Evolutionary conservation across 2,329 filamentous ascomycete genomes (phyloP).

Genomic region (Dothiorella sarmentorum): DNA sequence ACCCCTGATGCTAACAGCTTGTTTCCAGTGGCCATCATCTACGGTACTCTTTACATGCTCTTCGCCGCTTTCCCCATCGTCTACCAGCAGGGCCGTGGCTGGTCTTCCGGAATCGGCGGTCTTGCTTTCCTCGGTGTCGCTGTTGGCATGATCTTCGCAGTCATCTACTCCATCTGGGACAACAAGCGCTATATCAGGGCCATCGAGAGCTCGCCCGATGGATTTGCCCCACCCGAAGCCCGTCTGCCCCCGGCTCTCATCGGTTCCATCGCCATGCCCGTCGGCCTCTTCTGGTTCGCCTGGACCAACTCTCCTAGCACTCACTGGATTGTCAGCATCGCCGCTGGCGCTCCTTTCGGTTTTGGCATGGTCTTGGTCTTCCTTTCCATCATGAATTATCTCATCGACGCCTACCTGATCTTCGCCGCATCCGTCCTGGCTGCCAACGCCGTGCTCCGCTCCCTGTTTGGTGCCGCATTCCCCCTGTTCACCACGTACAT

Average conservation of each 20-base stretch:
- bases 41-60: constrained; percentile 50
- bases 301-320: constrained; percentile 59
- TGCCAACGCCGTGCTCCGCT: constrained; percentile 46
- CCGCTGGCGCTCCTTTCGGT: constrained; percentile 49
- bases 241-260: constrained; percentile 18
- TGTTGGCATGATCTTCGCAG: constrained; percentile 40
- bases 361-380: constrained; percentile 34
- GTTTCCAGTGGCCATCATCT: constrained; percentile 46
- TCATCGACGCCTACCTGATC: constrained; percentile 61
- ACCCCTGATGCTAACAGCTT: too few relatives aligned
- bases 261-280: constrained; percentile 48
- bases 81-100: constrained; percentile 54
- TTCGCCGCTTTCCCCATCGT: constrained; percentile 55
- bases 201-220: constrained; percentile 37
- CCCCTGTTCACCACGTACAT: constrained; percentile 29
- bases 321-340: constrained; percentile 52
- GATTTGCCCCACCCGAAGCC: constrained; percentile 19
- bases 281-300: constrained; percentile 67
- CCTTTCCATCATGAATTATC: constrained; percentile 58
- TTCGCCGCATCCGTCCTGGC: constrained; percentile 31
- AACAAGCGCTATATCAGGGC: constrained; percentile 38
- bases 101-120: constrained; percentile 46
- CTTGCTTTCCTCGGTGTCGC: constrained; percentile 50
- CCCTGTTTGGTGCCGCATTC: constrained; percentile 46
- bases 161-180: constrained; percentile 40